Base-by-base conservation (phyloP, 306 rosid genomes). In the Citrullus mucosospermus region DNA sequence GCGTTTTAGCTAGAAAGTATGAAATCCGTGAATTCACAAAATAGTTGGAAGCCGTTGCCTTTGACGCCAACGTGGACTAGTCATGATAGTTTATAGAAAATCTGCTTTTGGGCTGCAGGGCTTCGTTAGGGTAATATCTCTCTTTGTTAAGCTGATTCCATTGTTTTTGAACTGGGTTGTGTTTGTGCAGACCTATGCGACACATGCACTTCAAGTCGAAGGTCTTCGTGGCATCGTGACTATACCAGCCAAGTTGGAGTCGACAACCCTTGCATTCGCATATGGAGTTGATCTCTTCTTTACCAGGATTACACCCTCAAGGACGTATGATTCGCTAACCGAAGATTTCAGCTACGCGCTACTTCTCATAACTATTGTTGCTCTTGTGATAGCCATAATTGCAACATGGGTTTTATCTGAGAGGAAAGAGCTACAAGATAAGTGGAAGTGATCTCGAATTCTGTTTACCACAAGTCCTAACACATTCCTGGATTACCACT, bases 311-410 rank as follows among this genome's bases (percentile, higher is more conserved):
- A 97, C 99, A 46, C 99, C 99, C 22, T 95, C 99, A 1, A 92
- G 81, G 84, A 92, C 97, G 8, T 95, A 95, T 11, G 99, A 95
- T 85, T 91, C 99, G 22, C 91, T 95, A n/a, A 95, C 99, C 0
- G 99, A 95, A 54, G 99, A 95, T 88, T 95, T 95, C 92, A 95
- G 93, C 91, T 95, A 91, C n/a, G 99, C 99, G 41, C 84, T 95
- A 78, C 97, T 95, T 80, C 99, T 95, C 53, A 78, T 95, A 74
- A 95, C 99, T 56, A 95, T 95, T 38, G 93, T 90, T 75, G 99
- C 86, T 5, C 96, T 95, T 57, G 83, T 95, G 63, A 97, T 89
- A 22, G 97, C 97, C 51, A 92, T 95, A 60, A 91, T 92, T 76
- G 90, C 86, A 59, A 92, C 99, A 9, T 92, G 97, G 97, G 84